Conservation (phyloP, 2,329 filamentous ascomycete species). For the Alternaria rosae region DNA sequence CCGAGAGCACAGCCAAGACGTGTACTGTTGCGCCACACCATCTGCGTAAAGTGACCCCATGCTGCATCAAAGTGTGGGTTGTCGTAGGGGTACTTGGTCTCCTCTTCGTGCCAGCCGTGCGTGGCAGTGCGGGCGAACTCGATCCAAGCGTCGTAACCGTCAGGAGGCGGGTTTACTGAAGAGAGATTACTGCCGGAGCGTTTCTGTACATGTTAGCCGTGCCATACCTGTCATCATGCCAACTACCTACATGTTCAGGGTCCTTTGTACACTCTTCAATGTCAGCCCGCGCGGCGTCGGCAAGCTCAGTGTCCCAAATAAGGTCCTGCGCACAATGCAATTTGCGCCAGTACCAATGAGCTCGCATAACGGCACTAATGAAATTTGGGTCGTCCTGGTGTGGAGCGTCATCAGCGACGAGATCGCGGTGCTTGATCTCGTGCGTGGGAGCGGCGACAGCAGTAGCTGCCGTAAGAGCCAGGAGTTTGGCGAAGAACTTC, state of each 20-base stretch:
- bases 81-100: conserved; percentile 45
- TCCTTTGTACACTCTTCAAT: conserved; percentile 34
- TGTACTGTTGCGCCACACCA: conserved; percentile 49
- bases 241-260: conserved; percentile 37
- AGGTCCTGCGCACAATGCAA: conserved; percentile 48
- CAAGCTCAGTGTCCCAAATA: conserved; percentile 40
- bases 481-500: conserved; percentile 33
- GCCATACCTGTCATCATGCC: background rate
- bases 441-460: conserved; percentile 32
- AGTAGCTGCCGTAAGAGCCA: conserved; percentile 30
- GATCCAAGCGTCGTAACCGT: conserved; percentile 36
- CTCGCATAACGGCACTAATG: conserved; percentile 43
- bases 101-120: conserved; percentile 49
- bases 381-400: conserved; percentile 39
- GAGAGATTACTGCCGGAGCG: conserved; percentile 46
- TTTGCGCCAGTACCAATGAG: conserved; percentile 48
- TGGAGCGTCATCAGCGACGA: conserved; percentile 31
- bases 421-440: conserved; percentile 21
- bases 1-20: conserved; percentile 47
- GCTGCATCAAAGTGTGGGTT: conserved; percentile 37
- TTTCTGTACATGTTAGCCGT: conserved; percentile 28
- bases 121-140: conserved; percentile 37
- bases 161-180: conserved; percentile 31
- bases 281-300: conserved; percentile 34
- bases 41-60: conserved; percentile 50